Base-by-base conservation (phyloP, 2,329 filamentous ascomycete species). In the Xylaria multiplex region DNA sequence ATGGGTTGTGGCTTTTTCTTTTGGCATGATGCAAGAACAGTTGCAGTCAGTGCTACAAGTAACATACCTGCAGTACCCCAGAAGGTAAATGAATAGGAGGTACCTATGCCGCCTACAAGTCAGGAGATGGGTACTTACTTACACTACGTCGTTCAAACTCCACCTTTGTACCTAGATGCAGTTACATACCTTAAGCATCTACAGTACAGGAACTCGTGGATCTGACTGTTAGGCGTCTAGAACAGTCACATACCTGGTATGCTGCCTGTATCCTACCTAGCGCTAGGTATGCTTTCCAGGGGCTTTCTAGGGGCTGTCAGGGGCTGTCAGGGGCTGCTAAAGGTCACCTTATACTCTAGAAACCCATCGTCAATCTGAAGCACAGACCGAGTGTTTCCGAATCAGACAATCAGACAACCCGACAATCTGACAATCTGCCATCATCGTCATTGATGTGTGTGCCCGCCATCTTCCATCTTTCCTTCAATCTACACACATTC, bases 351-450 rank as follows among this genome's bases (percentile, higher is more conserved):
- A 5, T 14, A 27, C 37, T 6, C 5, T 9, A 13, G 40, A 22
- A 48, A 49, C 46, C 49, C 37, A 59, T 62, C 22, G 22, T 32
- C 40, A 48, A 46, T 40, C 40, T 58, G 58, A 65, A 53, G 64
- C 59, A 49, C 24, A 37, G 37, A 48, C 24, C 49, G 59, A 62
- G 49, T 37, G 42, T 55, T 40, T 58, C 27, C 35, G 27, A 19
- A 57, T 37, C 24, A 40, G 42, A 46, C 37, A 37, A 37, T 37
- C 35, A 37, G 14, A 30, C 30, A 49, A 46, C 22, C 43, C 11
- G 19, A 46, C 37, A 37, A 37, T 37, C 35, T 8, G 14, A 30
- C 30, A 49, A 46, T 32, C 43, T 13, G 19, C 43, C 27, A 50
- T 45, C 22, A 42, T 48, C 32, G 16, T 35, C 22, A 27, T 53